Percentiles rank a stretch among this genome's conserved stretches.
phyloP scores from a whole-genome alignment of 2,329 filamentous ascomycete species.

The Anisogramma anomala region DNA sequence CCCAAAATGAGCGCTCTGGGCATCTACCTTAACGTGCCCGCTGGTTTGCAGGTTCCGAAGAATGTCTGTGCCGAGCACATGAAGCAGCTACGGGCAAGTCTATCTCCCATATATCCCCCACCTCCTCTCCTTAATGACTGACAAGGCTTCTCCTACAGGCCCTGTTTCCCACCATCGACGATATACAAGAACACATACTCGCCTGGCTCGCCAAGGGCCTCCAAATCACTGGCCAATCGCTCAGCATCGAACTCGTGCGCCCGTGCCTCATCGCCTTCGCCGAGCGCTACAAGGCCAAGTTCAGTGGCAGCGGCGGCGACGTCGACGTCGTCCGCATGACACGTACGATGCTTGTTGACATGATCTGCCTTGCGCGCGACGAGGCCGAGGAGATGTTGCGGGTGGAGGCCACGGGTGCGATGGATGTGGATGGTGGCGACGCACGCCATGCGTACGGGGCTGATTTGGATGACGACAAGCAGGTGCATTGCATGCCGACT shows the following conservation, averaged over 20 bases:
- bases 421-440: no score
- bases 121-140: not conserved
- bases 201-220: slow-evolving; percentile 1
- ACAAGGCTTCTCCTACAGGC: not conserved
- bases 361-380: slow-evolving; percentile 7
- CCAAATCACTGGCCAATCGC: slow-evolving; percentile 2
- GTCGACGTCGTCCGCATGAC: not conserved
- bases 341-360: not conserved
- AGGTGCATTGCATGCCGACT: no score
- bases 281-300: not conserved
- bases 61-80: not conserved
- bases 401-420: no score
- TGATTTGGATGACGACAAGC: no score
- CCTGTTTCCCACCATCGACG: slow-evolving; percentile 2
- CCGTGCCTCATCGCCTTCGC: slow-evolving; percentile 2
- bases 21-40: not conserved
- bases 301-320: not conserved
- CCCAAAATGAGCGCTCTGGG: not conserved
- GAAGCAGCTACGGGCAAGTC: not conserved
- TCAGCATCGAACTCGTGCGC: slow-evolving; percentile 3
- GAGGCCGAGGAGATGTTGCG: slow-evolving; percentile 4
- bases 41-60: not conserved
- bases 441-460: no score
- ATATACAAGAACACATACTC: slow-evolving; percentile 1
- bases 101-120: not conserved